phyloP scores from a whole-genome alignment of 2,329 filamentous ascomycete species.

The Ascosphaera apis region DNA sequence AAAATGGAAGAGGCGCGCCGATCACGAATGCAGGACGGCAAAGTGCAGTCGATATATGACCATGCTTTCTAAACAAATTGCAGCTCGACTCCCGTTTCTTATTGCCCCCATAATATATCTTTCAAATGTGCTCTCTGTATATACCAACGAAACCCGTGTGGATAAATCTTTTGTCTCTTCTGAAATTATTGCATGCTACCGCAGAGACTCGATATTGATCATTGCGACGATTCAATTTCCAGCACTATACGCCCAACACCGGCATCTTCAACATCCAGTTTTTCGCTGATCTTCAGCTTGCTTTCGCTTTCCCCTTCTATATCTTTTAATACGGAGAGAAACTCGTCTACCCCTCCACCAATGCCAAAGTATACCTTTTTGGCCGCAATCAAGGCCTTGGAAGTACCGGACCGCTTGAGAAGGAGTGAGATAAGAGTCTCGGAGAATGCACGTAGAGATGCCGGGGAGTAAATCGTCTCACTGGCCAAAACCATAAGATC shows the following conservation, averaged over 20 bases:
- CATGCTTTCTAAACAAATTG: slow-evolving; percentile 5
- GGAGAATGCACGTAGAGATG: slow-evolving; percentile 30
- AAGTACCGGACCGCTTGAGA: slow-evolving; percentile 5
- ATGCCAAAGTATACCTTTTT: slow-evolving; percentile 46
- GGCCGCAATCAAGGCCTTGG: slow-evolving; percentile 34
- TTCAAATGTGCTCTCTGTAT: not conserved
- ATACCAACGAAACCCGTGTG: not conserved
- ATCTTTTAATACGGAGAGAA: slow-evolving; percentile 16
- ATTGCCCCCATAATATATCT: slow-evolving; percentile 3
- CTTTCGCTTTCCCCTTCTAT: slow-evolving; percentile 7
- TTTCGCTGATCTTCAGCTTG: slow-evolving; percentile 12
- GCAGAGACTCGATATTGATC: not conserved
- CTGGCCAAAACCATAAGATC: slow-evolving; percentile 32
- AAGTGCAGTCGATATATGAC: slow-evolving; percentile 21
- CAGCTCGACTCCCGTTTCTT: slow-evolving; percentile 7
- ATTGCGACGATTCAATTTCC: slow-evolving; percentile 11
- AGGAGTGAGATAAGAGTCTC: slow-evolving; percentile 29
- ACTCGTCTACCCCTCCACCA: slow-evolving; percentile 40
- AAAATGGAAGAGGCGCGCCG: slow-evolving; percentile 34
- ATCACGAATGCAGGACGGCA: slow-evolving; percentile 20
- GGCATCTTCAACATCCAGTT: slow-evolving; percentile 17
- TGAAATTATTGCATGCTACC: not conserved
- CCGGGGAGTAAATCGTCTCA: slow-evolving; percentile 41
- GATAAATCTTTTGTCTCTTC: slow-evolving; percentile 1
- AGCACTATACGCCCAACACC: slow-evolving; percentile 23